Base-by-base conservation (phyloP, 1,284 basidiomycete species). In the Boletus semigastroideus region DNA sequence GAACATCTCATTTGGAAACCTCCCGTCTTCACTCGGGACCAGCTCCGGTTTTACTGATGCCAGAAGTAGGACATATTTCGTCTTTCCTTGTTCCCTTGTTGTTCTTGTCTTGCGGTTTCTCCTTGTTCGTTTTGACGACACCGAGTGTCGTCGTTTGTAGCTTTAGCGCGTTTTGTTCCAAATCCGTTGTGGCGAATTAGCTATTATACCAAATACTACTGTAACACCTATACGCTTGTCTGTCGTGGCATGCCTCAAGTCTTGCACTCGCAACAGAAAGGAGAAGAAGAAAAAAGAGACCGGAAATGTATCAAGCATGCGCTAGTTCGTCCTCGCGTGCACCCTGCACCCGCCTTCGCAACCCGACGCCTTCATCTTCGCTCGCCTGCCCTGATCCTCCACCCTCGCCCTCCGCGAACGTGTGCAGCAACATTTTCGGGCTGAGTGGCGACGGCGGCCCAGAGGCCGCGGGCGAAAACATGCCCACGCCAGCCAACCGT, bases 1-100 rank as follows among this genome's bases (percentile, higher is more conserved):
- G 85, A 90, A 49, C 78, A 79, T 65, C 76, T 99, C 55, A 79
- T 80, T 58, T 99, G 97, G 97, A 97, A 94, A 67, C 97, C 97
- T 49, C 92, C 92, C 4, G 86, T 90, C 22, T 95, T 94, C 75
- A 92, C 89, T 53, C 80, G 92, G 59, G 91, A 93, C 59, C 92
- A 95, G 72, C 77, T 95, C 50, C 82, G 92, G 50, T 94, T 94
- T 63, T 93, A 92, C 33, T 94, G 86, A 81, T 33, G 31, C 3
- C 22, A 5, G 31, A 33, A 12, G 13, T 33, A n/a, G 13, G 13
- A 33, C 14, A 12, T 33, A 33, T 33, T 33, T 37, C 14, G 19
- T 31, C 25, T 34, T 30, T 54, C 49, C 42, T 19, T 25, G 33
- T 55, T 39, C 28, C 31, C 16, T 38, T 19, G 3, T n/a, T n/a